Conservation (phyloP, 306 rosid genomes). For the Corylus avellana region DNA sequence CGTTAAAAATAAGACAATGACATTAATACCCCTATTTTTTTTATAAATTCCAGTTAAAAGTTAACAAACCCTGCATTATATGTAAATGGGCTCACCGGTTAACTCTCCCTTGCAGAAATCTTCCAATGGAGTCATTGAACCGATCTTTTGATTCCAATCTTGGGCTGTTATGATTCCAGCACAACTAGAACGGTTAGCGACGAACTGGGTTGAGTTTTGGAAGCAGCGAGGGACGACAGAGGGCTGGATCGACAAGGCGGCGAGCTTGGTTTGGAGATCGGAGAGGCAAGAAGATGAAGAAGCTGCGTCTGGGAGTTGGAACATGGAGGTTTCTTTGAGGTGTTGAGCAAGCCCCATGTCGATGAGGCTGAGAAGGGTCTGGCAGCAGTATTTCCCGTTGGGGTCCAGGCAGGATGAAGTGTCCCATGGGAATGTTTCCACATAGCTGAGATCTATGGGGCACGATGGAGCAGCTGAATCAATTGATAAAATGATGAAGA, state of each 20-base stretch:
- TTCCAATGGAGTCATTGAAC: conserved; percentile 35
- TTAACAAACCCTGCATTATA: too few species aligned
- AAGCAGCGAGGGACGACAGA: conserved; percentile 50
- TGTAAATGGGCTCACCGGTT: background rate
- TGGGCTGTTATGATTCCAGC: conserved; percentile 53
- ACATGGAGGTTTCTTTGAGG: conserved; percentile 54
- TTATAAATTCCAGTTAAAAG: too few species aligned
- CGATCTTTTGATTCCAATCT: conserved; percentile 54
- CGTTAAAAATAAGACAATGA: too few species aligned
- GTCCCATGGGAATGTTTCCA: conserved; percentile 74
- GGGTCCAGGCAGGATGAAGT: conserved; percentile 49
- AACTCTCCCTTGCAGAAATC: conserved; percentile 55
- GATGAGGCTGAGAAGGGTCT: conserved; percentile 56
- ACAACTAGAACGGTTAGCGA: conserved; percentile 41
- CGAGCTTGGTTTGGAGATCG: conserved; percentile 37
- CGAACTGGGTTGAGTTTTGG: conserved; percentile 49
- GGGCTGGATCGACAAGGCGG: conserved; percentile 37
- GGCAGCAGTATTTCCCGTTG: conserved; percentile 52
- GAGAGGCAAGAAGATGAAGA: conserved; percentile 62
- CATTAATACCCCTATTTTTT: too few species aligned
- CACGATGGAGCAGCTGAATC: conserved; percentile 39
- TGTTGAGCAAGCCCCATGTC: conserved; percentile 65
- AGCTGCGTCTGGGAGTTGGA: conserved; percentile 48
- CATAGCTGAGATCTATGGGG: conserved; percentile 72
- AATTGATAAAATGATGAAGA: conserved; percentile 16